Base-by-base conservation (phyloP, 2,329 filamentous ascomycete species). In the Aspergillus sp. region DNA sequence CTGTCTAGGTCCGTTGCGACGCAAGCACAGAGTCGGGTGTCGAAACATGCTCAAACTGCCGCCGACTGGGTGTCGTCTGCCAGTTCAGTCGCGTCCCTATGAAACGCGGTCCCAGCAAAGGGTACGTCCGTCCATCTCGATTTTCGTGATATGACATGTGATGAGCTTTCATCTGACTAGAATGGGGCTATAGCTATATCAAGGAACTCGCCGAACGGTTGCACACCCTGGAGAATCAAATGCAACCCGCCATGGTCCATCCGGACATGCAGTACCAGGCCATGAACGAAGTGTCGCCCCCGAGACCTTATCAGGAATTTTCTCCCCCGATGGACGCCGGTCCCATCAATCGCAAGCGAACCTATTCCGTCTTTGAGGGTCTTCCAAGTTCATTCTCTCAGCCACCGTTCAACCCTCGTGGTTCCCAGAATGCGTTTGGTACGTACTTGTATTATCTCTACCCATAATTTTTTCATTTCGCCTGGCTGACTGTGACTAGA, bases 71-170 rank as follows among this genome's bases (percentile, higher is more conserved):
- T n/a, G 79, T 82, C n/a, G 73, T 75, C 26, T 95, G 89, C 67
- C 77, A 89, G 19, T 95, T 94, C 62, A 94, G 86, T 65, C 80
- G 89, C 43, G 83, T 93, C 45, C 88, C 88, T 1, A 87, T 93
- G 75, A 94, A 93, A 67, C 78, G 87, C 50, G 88, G 89, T 1
- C 88, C 89, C 2, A 93, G 85, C 62, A 95, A 94, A 77, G 89
- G 89, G 77, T 87, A 76, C 58, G 54, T 19, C 19, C 19, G 19
- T 19, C 19, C 19, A 19, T 19, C 19, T 19, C 19, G 19, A 19
- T 19, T 19, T 19, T 19, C 19, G 19, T 19, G 19, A 19, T 19
- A 19, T 19, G 19, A 19, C 19, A 32, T 6, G 30, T 9, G 8
- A 52, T 29, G 7, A 45, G 46, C 39, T 38, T 41, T 10, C 26